phyloP scores from a whole-genome alignment of 768 basidiomycete genomes.

The Russula olivacea region DNA sequence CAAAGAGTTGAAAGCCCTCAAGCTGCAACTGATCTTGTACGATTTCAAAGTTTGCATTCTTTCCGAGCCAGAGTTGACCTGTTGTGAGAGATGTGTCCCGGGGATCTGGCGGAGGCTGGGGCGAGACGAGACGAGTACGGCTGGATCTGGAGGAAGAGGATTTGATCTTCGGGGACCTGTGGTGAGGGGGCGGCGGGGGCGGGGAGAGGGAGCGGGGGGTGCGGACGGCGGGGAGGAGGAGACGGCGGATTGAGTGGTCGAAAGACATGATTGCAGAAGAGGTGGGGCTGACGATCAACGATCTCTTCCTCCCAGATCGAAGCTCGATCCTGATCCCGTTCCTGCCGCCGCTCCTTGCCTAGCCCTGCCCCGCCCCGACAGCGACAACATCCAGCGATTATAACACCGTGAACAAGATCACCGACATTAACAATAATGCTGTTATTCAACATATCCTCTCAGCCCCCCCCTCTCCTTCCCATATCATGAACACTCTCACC shows the following conservation, averaged over 20 bases:
- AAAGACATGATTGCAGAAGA: background rate
- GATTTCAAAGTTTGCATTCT: conserved; percentile 44
- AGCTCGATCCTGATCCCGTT: conserved; percentile 15
- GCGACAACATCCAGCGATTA: background rate
- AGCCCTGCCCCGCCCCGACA: background rate
- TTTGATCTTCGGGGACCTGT: conserved; percentile 20
- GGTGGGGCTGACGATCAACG: background rate
- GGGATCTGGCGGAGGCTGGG: background rate
- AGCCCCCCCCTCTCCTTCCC: background rate
- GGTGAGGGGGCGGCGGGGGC: background rate
- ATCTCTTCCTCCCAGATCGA: conserved; percentile 15
- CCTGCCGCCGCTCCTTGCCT: background rate
- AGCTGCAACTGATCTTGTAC: conserved; percentile 45
- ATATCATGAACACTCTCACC: conserved; percentile 26
- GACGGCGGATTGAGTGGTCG: conserved; percentile 1
- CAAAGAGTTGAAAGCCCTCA: conserved; percentile 73
- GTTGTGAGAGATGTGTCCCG: background rate
- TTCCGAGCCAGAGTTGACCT: conserved; percentile 39
- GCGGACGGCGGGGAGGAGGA: conserved; percentile 25
- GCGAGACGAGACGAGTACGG: conserved; percentile 20
- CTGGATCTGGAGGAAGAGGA: conserved; percentile 8
- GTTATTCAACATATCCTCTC: conserved; percentile 2
- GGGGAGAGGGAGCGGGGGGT: background rate
- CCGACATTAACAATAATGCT: conserved; percentile 18
- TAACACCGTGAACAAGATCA: conserved; percentile 9